phyloP scores from a whole-genome alignment of 106 monocot species.

The Dendrobium huoshanense region DNA sequence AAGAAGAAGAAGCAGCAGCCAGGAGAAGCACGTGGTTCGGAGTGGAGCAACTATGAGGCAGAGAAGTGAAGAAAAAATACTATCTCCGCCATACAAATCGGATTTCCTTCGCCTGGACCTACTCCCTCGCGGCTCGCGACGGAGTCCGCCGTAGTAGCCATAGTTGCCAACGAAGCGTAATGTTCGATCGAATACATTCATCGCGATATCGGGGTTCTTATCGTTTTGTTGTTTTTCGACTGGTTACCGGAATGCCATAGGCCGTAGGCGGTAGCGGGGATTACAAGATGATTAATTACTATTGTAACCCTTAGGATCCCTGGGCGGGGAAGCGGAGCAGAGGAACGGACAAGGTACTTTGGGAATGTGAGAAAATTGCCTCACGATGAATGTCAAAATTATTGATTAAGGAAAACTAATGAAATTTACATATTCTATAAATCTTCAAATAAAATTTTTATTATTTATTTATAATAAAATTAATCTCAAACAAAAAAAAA shows the following conservation, averaged over 20 bases:
- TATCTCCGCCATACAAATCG: background rate
- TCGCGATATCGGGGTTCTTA: background rate
- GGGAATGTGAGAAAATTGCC: too few relatives aligned
- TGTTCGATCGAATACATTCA: background rate
- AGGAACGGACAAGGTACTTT: too few relatives aligned
- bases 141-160: background rate
- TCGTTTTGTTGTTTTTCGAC: background rate
- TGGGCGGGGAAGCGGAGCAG: too few relatives aligned
- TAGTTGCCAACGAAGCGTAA: background rate
- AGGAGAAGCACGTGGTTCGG: too few relatives aligned
- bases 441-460: too few relatives aligned
- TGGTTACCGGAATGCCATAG: background rate
- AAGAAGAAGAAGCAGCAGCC: too few relatives aligned
- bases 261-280: background rate
- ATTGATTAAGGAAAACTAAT: too few relatives aligned
- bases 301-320: background rate
- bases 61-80: background rate
- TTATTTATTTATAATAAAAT: too few relatives aligned
- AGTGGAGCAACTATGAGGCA: background rate
- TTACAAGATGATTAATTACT: background rate
- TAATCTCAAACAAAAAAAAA: too few relatives aligned
- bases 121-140: background rate
- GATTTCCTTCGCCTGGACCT: background rate
- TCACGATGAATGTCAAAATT: too few relatives aligned
- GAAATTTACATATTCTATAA: too few relatives aligned